phyloP scores from a whole-genome alignment of 164 flowering plant species.

The Echeveria elegans region DNA sequence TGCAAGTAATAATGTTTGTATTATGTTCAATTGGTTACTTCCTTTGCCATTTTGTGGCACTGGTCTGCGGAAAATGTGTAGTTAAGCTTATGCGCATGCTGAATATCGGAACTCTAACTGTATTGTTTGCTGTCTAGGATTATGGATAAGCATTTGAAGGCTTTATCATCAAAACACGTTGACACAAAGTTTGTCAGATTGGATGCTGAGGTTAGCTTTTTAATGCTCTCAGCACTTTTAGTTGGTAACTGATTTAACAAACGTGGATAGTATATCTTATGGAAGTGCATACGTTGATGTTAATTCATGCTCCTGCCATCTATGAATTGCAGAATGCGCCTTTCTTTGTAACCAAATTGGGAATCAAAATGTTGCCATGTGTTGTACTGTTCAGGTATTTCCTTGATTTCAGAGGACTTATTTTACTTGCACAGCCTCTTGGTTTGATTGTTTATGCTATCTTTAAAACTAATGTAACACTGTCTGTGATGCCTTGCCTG shows the following conservation, averaged over 20 bases:
- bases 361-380: slow-evolving; percentile 87
- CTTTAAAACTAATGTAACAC: too few relatives aligned
- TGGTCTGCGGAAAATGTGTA: background rate
- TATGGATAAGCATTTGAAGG: slow-evolving; percentile 89
- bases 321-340: slow-evolving; percentile 84
- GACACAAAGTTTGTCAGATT: slow-evolving; percentile 79
- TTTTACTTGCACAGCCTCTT: too few relatives aligned
- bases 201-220: slow-evolving; percentile 67
- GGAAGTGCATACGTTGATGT: too few relatives aligned
- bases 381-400: slow-evolving; percentile 73
- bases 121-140: slow-evolving; percentile 36
- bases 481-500: too few relatives aligned
- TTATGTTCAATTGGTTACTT: background rate
- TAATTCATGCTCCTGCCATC: background rate
- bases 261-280: too few relatives aligned
- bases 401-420: background rate
- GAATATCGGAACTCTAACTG: slow-evolving; percentile 5
- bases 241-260: too few relatives aligned
- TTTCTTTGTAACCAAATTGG: slow-evolving; percentile 79
- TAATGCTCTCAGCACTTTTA: too few relatives aligned
- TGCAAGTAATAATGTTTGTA: slow-evolving; percentile 75
- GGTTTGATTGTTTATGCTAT: too few relatives aligned
- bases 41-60: background rate
- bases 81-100: background rate
- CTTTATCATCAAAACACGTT: slow-evolving; percentile 61